A percentile compares a stretch with the other conserved stretches of the same genome.
Evolutionary conservation across 2,329 filamentous ascomycete genomes (phyloP).

Genomic region (Cordyceps tenuipes): DNA sequence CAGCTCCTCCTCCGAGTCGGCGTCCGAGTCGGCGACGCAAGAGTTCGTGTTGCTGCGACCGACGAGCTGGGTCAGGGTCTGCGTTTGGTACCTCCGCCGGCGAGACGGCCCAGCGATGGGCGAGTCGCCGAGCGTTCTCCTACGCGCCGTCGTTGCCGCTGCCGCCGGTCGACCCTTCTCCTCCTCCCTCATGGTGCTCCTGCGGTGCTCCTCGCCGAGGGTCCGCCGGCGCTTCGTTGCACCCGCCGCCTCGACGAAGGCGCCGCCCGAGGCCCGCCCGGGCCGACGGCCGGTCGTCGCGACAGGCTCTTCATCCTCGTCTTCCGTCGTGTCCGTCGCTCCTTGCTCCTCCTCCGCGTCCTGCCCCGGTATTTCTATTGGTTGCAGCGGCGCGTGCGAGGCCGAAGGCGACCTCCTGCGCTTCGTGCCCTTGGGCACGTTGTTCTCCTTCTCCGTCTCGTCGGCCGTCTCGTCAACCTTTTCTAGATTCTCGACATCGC

Average conservation of each 20-base stretch:
- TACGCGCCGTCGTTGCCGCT: constrained; percentile 11
- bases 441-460: constrained; percentile 15
- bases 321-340: constrained; percentile 16
- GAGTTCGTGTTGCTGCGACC: constrained; percentile 15
- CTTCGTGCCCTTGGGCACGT: constrained; percentile 3
- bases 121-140: constrained; percentile 15
- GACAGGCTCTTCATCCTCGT: constrained; percentile 3
- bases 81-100: constrained; percentile 29
- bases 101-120: not conserved
- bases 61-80: constrained; percentile 34
- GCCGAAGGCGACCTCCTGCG: not conserved
- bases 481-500: constrained; percentile 13
- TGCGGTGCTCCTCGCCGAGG: constrained; percentile 18
- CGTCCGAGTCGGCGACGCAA: constrained; percentile 30
- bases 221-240: constrained; percentile 22
- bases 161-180: no score
- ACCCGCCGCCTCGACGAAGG: not conserved
- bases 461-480: not conserved
- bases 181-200: constrained; percentile 13
- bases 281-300: not conserved
- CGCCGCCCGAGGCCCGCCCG: constrained; percentile 6
- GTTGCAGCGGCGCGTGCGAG: not conserved
- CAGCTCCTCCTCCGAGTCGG: constrained; percentile 22
- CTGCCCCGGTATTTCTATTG: not conserved
- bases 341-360: constrained; percentile 17